Evolutionary conservation across 176 grass and related monocot species (phyloP).

Genomic region (Zizania latifolia): DNA sequence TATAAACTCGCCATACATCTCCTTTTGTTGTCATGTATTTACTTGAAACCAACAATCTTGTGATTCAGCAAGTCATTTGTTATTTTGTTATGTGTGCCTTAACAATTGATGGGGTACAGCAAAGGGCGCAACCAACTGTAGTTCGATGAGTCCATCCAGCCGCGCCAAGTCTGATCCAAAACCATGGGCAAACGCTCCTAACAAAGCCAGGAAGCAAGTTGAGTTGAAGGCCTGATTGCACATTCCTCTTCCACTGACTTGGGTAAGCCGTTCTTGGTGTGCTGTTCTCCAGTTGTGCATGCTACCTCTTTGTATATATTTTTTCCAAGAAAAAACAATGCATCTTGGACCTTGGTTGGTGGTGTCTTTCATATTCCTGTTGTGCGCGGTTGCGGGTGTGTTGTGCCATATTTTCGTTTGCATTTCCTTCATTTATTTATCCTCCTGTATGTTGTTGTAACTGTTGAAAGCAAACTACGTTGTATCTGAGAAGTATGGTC

Average conservation of each 20-base stretch:
- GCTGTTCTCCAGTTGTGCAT: slow-evolving; percentile 13
- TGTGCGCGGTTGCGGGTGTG: slow-evolving; percentile 4
- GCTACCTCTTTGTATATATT: slow-evolving; percentile 27
- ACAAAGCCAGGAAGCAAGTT: slow-evolving; percentile 23
- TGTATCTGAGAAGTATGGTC: not conserved
- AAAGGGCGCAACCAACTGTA: slow-evolving; percentile 19
- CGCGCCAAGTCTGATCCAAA: slow-evolving; percentile 15
- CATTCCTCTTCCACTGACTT: not conserved
- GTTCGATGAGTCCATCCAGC: not conserved
- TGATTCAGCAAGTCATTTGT: not conserved
- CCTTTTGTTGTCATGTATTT: slow-evolving; percentile 23
- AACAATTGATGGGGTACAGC: slow-evolving; percentile 24
- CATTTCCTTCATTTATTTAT: not conserved
- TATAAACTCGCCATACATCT: not conserved
- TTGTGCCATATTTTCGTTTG: not conserved
- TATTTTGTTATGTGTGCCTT: slow-evolving; percentile 6
- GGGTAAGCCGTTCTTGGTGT: not conserved
- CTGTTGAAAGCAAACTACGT: not conserved
- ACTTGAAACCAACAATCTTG: not conserved
- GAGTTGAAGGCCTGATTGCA: slow-evolving; percentile 27
- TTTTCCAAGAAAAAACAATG: not conserved
- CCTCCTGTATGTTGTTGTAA: slow-evolving; percentile 3
- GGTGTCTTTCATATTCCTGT: not conserved
- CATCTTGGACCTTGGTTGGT: slow-evolving; percentile 13
- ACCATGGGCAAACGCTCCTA: slow-evolving; percentile 3